Conservation (phyloP, 768 basidiomycete species). For the Hebeloma cylindrosporum region DNA sequence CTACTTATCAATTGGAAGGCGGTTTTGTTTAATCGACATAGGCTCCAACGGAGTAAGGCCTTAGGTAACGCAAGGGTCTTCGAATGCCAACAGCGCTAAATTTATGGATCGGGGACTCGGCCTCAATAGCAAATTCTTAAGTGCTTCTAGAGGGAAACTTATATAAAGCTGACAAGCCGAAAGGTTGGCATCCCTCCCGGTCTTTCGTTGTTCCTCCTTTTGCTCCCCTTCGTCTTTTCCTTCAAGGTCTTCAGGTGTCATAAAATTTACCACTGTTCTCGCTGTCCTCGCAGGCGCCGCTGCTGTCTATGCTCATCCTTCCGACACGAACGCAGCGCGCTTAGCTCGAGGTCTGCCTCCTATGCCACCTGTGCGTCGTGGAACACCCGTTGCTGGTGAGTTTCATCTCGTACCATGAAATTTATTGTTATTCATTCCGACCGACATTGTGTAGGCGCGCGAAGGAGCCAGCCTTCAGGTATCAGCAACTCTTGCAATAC, state of each 20-base stretch:
- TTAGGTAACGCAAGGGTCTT: no score
- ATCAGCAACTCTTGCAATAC: slow-evolving; percentile 37
- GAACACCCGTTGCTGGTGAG: slow-evolving; percentile 32
- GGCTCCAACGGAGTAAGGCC: no score
- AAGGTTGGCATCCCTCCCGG: slow-evolving; percentile 5
- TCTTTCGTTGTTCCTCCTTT: slow-evolving; percentile 18
- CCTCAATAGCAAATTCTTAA: no score
- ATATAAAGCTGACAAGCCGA: slow-evolving; percentile 10
- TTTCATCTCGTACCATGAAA: slow-evolving; percentile 8
- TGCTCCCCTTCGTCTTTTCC: slow-evolving; percentile 14
- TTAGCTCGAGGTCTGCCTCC: slow-evolving; percentile 55
- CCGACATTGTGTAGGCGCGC: slow-evolving; percentile 33
- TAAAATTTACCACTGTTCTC: slow-evolving; percentile 43
- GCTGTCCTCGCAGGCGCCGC: slow-evolving; percentile 39
- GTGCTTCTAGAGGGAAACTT: background rate
- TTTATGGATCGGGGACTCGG: no score
- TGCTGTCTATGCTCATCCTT: slow-evolving; percentile 32
- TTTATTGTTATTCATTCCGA: background rate
- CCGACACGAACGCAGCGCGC: slow-evolving; percentile 53
- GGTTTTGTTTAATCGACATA: no score
- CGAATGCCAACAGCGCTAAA: no score
- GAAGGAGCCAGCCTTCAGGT: slow-evolving; percentile 34
- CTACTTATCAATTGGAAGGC: no score
- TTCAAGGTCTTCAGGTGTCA: slow-evolving; percentile 18
- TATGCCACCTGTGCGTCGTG: slow-evolving; percentile 42